These are phyloP conservation scores for Penicillium antarcticum DNA, from an alignment of 495 filamentous ascomycete species.

Conservation along the genomic window DNA sequence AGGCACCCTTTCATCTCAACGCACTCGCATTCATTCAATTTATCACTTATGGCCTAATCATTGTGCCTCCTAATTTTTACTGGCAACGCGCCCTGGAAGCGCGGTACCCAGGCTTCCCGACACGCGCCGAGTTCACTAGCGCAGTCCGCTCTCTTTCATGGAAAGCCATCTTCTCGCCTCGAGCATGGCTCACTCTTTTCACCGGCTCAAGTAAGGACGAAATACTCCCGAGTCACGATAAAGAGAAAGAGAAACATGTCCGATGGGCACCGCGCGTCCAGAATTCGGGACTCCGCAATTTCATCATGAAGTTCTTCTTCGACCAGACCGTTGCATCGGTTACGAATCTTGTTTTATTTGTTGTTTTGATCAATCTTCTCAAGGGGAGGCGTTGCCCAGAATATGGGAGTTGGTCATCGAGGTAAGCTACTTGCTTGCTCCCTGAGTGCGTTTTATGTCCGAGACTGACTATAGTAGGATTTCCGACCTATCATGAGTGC, in stretches of 20 bases:
- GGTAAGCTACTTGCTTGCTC: slow-evolving; percentile 26
- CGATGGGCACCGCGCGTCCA: slow-evolving; percentile 21
- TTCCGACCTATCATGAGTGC: slow-evolving; percentile 70
- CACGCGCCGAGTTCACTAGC: slow-evolving; percentile 21
- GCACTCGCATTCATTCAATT: slow-evolving; percentile 70
- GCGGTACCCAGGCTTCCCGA: slow-evolving; percentile 46
- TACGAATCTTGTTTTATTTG: slow-evolving; percentile 76
- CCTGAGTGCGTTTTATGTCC: background rate
- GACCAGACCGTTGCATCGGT: slow-evolving; percentile 78
- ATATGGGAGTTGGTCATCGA: slow-evolving; percentile 32
- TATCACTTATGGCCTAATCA: slow-evolving; percentile 68
- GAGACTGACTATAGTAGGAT: slow-evolving; percentile 38
- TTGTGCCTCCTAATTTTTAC: slow-evolving; percentile 79
- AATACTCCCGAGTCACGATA: slow-evolving; percentile 44
- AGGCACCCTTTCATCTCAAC: slow-evolving; percentile 50
- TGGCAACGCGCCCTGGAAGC: slow-evolving; percentile 70
- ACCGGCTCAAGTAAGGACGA: slow-evolving; percentile 31
- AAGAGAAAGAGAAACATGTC: slow-evolving; percentile 42
- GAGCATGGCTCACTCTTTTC: slow-evolving; percentile 31
- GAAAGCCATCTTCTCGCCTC: slow-evolving; percentile 32
- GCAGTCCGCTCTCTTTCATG: slow-evolving; percentile 13
- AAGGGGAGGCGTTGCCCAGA: slow-evolving; percentile 29
- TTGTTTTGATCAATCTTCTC: slow-evolving; percentile 53
- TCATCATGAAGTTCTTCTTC: slow-evolving; percentile 72
- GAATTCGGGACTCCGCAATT: slow-evolving; percentile 55